Percentiles rank a stretch among this genome's conserved stretches.
phyloP scores from a whole-genome alignment of 169 alveolate genomes.

The Perkinsus marinus region DNA sequence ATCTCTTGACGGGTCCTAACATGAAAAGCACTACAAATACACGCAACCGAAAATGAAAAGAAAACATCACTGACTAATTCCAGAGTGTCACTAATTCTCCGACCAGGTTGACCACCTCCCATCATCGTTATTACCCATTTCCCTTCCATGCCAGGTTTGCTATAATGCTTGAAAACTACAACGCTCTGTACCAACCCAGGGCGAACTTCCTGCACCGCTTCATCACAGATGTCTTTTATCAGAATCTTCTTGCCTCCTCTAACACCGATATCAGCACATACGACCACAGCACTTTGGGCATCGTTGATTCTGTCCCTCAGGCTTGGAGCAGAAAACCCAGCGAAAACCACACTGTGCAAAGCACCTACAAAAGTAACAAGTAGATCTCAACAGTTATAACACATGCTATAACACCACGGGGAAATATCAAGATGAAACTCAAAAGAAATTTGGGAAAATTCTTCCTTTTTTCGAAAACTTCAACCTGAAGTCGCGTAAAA shows the following conservation, averaged over 20 bases:
- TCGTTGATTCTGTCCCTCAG: slow-evolving; percentile 76
- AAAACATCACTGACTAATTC: no score
- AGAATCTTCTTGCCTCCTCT: slow-evolving; percentile 70
- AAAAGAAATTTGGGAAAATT: no score
- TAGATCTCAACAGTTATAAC: no score
- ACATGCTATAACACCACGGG: no score
- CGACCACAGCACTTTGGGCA: slow-evolving; percentile 53
- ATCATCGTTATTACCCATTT: background rate
- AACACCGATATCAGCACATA: slow-evolving; percentile 74
- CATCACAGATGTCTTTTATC: slow-evolving; percentile 62
- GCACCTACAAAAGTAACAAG: background rate
- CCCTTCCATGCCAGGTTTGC: background rate
- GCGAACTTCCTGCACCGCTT: slow-evolving; percentile 52
- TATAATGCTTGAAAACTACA: slow-evolving; percentile 50
- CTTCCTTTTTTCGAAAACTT: no score
- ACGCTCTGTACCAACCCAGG: slow-evolving; percentile 32
- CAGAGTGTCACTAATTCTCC: no score
- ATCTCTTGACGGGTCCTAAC: slow-evolving; percentile 47
- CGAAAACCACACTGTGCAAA: slow-evolving; percentile 76
- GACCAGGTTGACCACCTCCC: no score
- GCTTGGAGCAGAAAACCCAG: slow-evolving; percentile 88
- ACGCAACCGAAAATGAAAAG: no score
- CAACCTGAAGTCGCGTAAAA: no score
- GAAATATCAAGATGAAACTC: no score
- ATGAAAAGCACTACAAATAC: background rate